phyloP scores from a whole-genome alignment of 78 protist genomes.

The Dictyostelium purpureum region DNA sequence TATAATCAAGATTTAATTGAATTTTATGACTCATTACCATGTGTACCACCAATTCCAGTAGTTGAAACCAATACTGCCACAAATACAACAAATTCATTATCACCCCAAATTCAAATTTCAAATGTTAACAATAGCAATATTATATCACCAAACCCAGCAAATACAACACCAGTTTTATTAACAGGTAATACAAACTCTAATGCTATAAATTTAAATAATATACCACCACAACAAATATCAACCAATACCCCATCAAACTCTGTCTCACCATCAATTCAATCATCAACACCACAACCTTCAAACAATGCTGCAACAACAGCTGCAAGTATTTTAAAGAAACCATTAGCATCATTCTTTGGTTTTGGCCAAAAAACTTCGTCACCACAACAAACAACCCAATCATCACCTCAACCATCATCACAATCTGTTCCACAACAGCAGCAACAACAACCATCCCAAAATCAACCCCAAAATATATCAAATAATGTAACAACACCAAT shows the following conservation, averaged over 20 bases:
- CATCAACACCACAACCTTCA: not conserved
- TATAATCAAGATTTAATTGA: conserved; percentile 28
- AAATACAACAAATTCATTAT: not conserved
- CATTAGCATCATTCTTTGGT: conserved; percentile 66
- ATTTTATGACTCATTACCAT: conserved; percentile 21
- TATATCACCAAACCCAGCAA: not conserved
- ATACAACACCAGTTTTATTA: not conserved
- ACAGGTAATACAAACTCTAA: not conserved
- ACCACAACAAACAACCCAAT: not conserved
- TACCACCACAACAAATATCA: not conserved
- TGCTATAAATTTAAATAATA: not conserved
- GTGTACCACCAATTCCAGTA: conserved; percentile 15
- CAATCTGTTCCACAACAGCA: not conserved
- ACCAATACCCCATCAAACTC: not conserved
- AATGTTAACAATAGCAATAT: not conserved
- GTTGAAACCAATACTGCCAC: not conserved
- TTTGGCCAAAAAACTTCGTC: conserved; percentile 24
- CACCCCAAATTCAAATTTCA: not conserved
- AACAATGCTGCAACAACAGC: not conserved
- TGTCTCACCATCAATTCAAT: not conserved
- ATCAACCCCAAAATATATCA: too few relatives aligned
- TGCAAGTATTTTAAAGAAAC: not conserved
- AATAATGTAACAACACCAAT: not conserved
- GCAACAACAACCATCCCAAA: not conserved
- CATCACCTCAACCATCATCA: not conserved